A percentile compares a stretch with the other conserved stretches of the same genome.
Conservation (phyloP, 805 yeast genomes). For the Lachancea quebecensis region DNA sequence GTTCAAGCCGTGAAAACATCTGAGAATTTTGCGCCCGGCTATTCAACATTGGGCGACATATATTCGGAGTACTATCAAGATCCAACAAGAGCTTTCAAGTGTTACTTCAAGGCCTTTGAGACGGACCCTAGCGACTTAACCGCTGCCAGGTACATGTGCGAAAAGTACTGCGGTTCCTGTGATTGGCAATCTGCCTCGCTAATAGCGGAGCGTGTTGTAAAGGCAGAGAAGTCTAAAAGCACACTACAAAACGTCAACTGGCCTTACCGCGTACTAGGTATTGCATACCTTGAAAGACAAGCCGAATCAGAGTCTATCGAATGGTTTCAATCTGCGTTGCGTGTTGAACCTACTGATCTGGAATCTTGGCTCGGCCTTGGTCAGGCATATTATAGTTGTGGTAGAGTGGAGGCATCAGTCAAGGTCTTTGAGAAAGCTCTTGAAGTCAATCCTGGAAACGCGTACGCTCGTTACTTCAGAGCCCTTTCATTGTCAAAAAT, state of each 20-base stretch:
- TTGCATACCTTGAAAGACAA: slow-evolving; percentile 62
- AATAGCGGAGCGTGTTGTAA: slow-evolving; percentile 58
- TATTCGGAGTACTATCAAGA: slow-evolving; percentile 57
- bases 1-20: slow-evolving; percentile 57
- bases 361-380: slow-evolving; percentile 95
- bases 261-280: slow-evolving; percentile 88
- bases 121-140: slow-evolving; percentile 66
- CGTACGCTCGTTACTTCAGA: slow-evolving; percentile 60
- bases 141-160: slow-evolving; percentile 69
- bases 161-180: slow-evolving; percentile 53
- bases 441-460: slow-evolving; percentile 44
- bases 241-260: slow-evolving; percentile 48
- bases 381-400: slow-evolving; percentile 84
- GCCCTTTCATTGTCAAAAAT: slow-evolving; percentile 59
- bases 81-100: slow-evolving; percentile 64
- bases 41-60: slow-evolving; percentile 72
- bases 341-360: slow-evolving; percentile 57
- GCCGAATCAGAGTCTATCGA: slow-evolving; percentile 76
- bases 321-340: slow-evolving; percentile 78
- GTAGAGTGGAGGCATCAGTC: slow-evolving; percentile 77
- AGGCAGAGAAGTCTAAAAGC: slow-evolving; percentile 54
- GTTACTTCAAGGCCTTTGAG: slow-evolving; percentile 86
- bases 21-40: slow-evolving; percentile 68
- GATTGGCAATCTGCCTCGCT: slow-evolving; percentile 86
- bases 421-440: slow-evolving; percentile 72